Base-by-base conservation (phyloP, 176 grass and related monocot genomes). In the Luzula sylvatica region DNA sequence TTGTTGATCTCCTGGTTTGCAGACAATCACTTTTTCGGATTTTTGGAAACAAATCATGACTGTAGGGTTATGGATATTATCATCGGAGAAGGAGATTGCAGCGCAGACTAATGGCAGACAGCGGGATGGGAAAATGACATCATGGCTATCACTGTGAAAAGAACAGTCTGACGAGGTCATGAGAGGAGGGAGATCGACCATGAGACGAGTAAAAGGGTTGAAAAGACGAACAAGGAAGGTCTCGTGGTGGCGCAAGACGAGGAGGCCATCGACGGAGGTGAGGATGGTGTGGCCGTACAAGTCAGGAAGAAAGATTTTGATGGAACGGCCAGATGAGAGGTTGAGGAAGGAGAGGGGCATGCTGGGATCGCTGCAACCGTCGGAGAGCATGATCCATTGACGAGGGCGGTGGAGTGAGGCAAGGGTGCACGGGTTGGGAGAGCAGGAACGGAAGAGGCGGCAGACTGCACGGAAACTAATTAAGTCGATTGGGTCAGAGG, bases 161-260 rank as follows among this genome's bases (percentile, higher is more conserved):
- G 65, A n/a, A n/a, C n/a, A n/a, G n/a, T n/a, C n/a, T n/a, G n/a
- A n/a, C n/a, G n/a, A n/a, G n/a, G n/a, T n/a, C n/a, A n/a, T n/a
- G 3, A 77, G 35, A 17, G 26, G 15, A 16, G 74, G 56, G 20
- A 77, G 41, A 7, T 71, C 47, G 8, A 61, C 35, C 30, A 53
- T 2, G 16, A 9, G 42, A 19, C 66, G 15, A 20, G 48, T 71
- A 49, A 77, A 77, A 40, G 66, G 66, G 41, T 71, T 66, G 2
- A 77, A 46, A 14, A 77, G 24, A 19, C 66, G 74, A 18, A 65
- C 27, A 1, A 15, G 15, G 27, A 42, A 38, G 13, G 2, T 6
- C 9, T 6, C 24, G 24, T 71, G 54, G 56, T 71, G 24, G 15
- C 70, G 1, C 2, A 77, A 56, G 19, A 44, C 19, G 50, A 55